These are phyloP conservation scores for Synchytrium microbalum DNA, from an alignment of 371 early-diverging fungal genomes.

Conservation along the genomic window DNA sequence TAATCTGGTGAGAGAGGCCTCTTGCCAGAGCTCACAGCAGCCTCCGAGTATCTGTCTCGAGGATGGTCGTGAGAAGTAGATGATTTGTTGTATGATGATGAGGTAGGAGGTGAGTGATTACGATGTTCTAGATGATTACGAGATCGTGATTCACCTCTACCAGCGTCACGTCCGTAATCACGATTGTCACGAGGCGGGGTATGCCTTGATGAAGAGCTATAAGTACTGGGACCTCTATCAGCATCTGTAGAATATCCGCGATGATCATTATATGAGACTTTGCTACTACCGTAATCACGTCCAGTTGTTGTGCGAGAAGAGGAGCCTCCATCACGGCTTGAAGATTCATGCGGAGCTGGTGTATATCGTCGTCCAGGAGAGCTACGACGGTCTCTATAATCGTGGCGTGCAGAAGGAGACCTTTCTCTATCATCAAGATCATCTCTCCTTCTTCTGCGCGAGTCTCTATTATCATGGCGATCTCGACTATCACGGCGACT, in stretches of 20 bases:
- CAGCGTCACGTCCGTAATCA: too few species aligned
- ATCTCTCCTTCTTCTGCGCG: background rate
- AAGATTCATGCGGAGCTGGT: background rate
- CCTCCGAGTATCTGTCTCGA: too few species aligned
- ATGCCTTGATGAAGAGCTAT: too few species aligned
- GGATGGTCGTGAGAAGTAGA: background rate
- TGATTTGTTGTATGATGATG: too few species aligned
- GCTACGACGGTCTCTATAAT: background rate
- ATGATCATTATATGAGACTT: background rate
- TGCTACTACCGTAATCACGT: background rate
- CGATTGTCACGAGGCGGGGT: too few species aligned
- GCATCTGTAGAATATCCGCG: background rate
- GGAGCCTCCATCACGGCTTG: background rate
- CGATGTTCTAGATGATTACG: too few species aligned
- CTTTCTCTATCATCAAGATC: background rate
- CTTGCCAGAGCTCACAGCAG: too few species aligned
- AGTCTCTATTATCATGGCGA: background rate
- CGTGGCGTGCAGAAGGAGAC: background rate
- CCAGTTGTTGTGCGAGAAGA: background rate
- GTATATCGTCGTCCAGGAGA: background rate
- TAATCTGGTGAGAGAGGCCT: background rate
- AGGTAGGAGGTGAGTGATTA: too few species aligned
- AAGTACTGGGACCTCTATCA: background rate
- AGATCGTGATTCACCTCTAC: too few species aligned
- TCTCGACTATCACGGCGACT: background rate